Base-by-base conservation (phyloP, 2,329 filamentous ascomycete genomes). In the Arthrobotrys entomopaga region DNA sequence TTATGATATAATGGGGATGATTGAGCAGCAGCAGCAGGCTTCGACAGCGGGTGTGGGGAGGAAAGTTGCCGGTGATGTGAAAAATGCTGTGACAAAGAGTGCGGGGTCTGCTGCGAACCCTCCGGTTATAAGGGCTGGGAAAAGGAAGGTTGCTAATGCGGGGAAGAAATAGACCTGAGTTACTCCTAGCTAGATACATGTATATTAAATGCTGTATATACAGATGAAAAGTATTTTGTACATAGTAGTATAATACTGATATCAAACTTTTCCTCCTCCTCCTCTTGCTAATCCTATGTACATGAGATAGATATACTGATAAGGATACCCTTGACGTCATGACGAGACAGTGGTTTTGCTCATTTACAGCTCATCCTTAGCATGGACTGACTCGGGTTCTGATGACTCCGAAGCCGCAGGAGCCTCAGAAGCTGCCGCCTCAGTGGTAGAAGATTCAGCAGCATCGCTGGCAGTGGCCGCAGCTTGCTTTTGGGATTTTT, bases 21-120 rank as follows among this genome's bases (percentile, higher is more conserved):
- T 73, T 6, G 69, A 65, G 56, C 61, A 63, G 38, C 57, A 73
- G 56, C n/a, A n/a, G n/a, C n/a, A n/a, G n/a, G n/a, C n/a, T n/a
- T n/a, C n/a, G 29, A 61, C 60, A 3, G 20, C 15, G 56, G 29
- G 43, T 49, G 22, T 10, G n/a, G 0, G 1, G 13, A 16, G 11
- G 16, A 13, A 1, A 16, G 42, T 1, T 10, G 16, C 13, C n/a
- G 16, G 16, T n/a, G 42, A 46, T 7, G 1, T 19, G 42, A 46
- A 46, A 1, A 46, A 13, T 13, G 42, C n/a, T 46, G n/a, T n/a
- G n/a, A n/a, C 42, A 13, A 46, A 46, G 42, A 13, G 6, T n/a
- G 15, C 2, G 42, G 3, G 4, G 6, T 46, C 42, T 46, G 6
- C 3, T 34, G 29, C 2, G 10, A 34, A 34, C 29, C 29, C 29